Percentiles rank a stretch among this genome's conserved stretches.
phyloP scores from a whole-genome alignment of 257 asterid genomes.

The Jasminum sambac region DNA sequence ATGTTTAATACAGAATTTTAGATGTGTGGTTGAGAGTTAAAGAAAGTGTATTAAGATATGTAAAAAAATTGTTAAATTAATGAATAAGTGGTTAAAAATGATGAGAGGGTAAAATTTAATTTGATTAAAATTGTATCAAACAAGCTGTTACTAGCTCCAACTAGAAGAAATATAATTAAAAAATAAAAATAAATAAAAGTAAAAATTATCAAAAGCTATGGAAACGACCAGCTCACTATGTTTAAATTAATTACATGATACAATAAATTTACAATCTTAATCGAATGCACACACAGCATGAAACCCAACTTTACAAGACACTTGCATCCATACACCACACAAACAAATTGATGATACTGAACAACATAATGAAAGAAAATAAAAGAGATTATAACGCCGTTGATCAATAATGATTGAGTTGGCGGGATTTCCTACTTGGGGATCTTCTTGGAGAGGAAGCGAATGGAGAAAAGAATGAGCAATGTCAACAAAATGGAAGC shows the following conservation, averaged over 20 bases:
- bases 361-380: background rate
- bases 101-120: no score
- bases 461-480: conserved; percentile 54
- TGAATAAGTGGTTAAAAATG: no score
- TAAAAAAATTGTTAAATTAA: no score
- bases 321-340: background rate
- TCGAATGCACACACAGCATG: background rate
- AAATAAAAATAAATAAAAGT: no score
- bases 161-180: no score
- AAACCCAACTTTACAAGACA: background rate
- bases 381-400: background rate
- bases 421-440: conserved; percentile 38
- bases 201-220: no score
- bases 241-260: background rate
- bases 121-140: no score
- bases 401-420: background rate
- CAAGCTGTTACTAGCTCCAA: no score
- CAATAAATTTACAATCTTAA: background rate
- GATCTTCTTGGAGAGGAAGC: conserved; percentile 61
- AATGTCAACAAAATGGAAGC: conserved; percentile 49
- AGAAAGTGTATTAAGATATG: no score
- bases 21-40: no score
- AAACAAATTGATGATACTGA: background rate
- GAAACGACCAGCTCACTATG: background rate
- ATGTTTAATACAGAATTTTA: no score